Evolutionary conservation across 169 alveolate genomes (phyloP).

Genomic region (Eimeria praecox): DNA sequence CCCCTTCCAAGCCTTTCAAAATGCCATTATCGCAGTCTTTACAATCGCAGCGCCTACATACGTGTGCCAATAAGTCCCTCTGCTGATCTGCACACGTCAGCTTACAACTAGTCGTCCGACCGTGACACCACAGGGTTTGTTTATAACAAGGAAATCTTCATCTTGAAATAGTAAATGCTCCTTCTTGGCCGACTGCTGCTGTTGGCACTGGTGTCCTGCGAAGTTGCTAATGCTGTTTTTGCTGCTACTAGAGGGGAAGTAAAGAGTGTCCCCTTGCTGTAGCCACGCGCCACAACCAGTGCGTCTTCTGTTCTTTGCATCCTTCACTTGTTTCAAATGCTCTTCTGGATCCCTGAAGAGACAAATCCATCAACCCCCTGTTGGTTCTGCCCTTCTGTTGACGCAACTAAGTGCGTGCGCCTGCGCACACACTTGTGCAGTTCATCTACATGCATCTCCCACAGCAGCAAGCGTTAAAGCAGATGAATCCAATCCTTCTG

Average conservation of each 20-base stretch:
- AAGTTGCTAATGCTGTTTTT: background rate
- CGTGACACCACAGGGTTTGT: conserved; percentile 16
- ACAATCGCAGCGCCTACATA: background rate
- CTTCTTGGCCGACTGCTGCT: background rate
- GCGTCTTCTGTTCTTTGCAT: background rate
- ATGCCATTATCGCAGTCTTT: background rate
- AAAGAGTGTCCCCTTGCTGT: conserved; percentile 19
- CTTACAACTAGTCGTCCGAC: background rate
- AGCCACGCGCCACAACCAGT: background rate
- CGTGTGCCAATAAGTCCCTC: background rate
- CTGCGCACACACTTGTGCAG: background rate
- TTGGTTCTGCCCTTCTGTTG: background rate
- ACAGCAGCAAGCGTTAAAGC: background rate
- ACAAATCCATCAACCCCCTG: background rate
- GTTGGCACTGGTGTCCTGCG: background rate
- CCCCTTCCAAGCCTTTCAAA: background rate
- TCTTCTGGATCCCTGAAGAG: background rate
- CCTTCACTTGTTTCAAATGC: background rate
- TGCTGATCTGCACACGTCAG: background rate
- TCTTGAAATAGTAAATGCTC: background rate
- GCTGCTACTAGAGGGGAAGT: background rate
- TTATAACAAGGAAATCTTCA: conserved; percentile 12
- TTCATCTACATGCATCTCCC: background rate
- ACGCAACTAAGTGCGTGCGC: background rate
- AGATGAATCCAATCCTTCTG: background rate